Base-by-base conservation (phyloP, 768 basidiomycete species). In the Mycena chlorophos region DNA sequence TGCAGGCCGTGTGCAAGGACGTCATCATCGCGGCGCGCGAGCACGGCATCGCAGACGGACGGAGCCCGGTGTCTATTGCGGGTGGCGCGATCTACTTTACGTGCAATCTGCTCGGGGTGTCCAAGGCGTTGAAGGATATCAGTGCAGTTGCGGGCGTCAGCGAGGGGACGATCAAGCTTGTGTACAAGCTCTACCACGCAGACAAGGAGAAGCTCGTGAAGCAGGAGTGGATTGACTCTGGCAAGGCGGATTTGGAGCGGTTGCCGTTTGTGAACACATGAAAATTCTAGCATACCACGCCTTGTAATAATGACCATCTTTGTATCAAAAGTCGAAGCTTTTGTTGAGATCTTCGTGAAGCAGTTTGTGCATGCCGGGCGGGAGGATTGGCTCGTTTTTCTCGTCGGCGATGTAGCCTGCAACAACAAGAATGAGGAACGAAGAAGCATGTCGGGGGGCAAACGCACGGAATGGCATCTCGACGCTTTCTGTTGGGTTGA, bases 1-100 rank as follows among this genome's bases (percentile, higher is more conserved):
- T 96, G 54, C 91, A 95, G 69, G 80, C 86, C 23, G 90, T 92
- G 37, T 91, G 90, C 67, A 77, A 83, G 19, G 89, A 94, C 59
- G 88, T 94, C 68, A 91, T 94, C 59, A 69, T 88, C 53, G 83
- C 84, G 27, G 90, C 91, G 14, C 83, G 92, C 50, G 81, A 89
- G 59, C 81, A 89, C 61, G 91, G 92, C 39, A 88, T 96, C 58
- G 94, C 94, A 29, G 94, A 94, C 67, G 97, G 97, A 23, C 80
- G 97, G 58, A 92, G 87, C 65, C 96, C 96, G 1, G 91, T 98
- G 49, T 97, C 97, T n/a, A 94, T 99, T 62, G 97, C 96, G n/a
- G 92, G 93, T 38, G 94, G 92, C 37, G 91, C 93, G 19, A 94
- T 99, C 56, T 94, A 89, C 75, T 98, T 98, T 73, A 91, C 91